Evolutionary conservation across 140 eudicot species (phyloP).

Genomic region (Erigeron philadelphicus): DNA sequence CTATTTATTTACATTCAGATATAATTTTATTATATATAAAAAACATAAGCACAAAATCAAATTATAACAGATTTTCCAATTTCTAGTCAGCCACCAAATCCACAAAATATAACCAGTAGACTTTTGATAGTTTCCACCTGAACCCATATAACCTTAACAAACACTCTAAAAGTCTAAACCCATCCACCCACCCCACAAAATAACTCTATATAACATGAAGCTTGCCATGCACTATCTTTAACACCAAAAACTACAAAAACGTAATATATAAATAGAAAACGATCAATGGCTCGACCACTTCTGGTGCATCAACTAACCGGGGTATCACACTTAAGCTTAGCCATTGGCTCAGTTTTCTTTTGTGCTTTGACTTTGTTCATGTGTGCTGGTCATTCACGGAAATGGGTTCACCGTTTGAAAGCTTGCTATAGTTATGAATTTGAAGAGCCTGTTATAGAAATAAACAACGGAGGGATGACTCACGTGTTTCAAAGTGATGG

Average conservation of each 20-base stretch:
- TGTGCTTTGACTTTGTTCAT: conserved; percentile 56
- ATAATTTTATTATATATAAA: not conserved
- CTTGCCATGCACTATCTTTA: conserved; percentile 12
- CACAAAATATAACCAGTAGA: conserved; percentile 35
- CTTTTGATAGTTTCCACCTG: conserved; percentile 16
- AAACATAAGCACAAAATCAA: not conserved
- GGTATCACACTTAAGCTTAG: conserved; percentile 37
- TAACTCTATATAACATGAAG: conserved; percentile 20
- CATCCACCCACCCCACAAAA: conserved; percentile 14
- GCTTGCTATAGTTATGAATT: conserved; percentile 43
- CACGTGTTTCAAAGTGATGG: conserved; percentile 35
- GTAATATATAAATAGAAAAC: not conserved
- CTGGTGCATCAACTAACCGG: conserved; percentile 26
- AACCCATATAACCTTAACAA: conserved; percentile 33
- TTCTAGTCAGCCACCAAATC: conserved; percentile 36
- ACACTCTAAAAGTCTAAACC: conserved; percentile 28
- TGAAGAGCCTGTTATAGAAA: conserved; percentile 58
- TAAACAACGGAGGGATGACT: conserved; percentile 38
- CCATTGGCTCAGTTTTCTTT: conserved; percentile 41
- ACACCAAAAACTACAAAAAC: conserved; percentile 17
- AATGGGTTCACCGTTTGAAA: conserved; percentile 41
- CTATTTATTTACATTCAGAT: not conserved
- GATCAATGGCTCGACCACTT: conserved; percentile 56
- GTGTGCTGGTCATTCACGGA: conserved; percentile 56
- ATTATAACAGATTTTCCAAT: not conserved